Percentiles rank a stretch among this genome's conserved stretches.
Conservation (phyloP, 2,329 filamentous ascomycete genomes). For the Colletotrichum abscissum region DNA sequence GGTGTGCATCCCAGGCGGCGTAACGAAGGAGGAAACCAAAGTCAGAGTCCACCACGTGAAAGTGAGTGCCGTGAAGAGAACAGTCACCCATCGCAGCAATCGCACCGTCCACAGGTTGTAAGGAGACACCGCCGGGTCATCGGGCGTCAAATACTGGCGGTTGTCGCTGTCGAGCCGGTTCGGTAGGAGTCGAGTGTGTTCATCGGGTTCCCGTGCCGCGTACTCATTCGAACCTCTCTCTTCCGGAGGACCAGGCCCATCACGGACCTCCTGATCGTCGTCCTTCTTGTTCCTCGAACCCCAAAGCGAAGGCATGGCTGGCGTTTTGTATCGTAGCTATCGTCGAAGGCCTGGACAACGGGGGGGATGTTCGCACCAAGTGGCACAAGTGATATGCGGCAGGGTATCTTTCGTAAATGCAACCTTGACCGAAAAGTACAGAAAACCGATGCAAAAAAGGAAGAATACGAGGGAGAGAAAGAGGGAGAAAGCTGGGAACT, state of each 20-base stretch:
- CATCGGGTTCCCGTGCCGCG: slow-evolving; percentile 49
- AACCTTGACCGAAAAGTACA: not conserved
- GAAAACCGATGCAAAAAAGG: not conserved
- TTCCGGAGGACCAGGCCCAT: slow-evolving; percentile 39
- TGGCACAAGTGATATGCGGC: not conserved
- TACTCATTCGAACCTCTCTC: slow-evolving; percentile 23
- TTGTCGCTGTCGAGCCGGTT: slow-evolving; percentile 67
- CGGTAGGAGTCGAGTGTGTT: slow-evolving; percentile 75
- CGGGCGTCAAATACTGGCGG: slow-evolving; percentile 47
- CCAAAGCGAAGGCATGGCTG: slow-evolving; percentile 27
- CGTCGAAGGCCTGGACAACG: not conserved
- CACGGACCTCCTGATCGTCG: slow-evolving; percentile 41
- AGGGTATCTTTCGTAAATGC: not conserved
- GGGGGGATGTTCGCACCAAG: not conserved
- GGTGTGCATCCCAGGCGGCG: slow-evolving; percentile 85
- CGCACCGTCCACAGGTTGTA: slow-evolving; percentile 96
- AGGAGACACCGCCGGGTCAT: slow-evolving; percentile 75
- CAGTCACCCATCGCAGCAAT: slow-evolving; percentile 79
- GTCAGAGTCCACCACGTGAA: slow-evolving; percentile 95
- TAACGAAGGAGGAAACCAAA: slow-evolving; percentile 91
- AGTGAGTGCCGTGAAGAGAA: slow-evolving; percentile 79
- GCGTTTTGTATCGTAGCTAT: not conserved
- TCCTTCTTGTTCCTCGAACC: slow-evolving; percentile 34
- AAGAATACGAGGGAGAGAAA: not conserved
- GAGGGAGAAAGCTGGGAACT: not conserved